Percentiles rank a stretch among this genome's conserved stretches.
Evolutionary conservation across 2,329 filamentous ascomycete species (phyloP).

Genomic region (Volutella citrinella): DNA sequence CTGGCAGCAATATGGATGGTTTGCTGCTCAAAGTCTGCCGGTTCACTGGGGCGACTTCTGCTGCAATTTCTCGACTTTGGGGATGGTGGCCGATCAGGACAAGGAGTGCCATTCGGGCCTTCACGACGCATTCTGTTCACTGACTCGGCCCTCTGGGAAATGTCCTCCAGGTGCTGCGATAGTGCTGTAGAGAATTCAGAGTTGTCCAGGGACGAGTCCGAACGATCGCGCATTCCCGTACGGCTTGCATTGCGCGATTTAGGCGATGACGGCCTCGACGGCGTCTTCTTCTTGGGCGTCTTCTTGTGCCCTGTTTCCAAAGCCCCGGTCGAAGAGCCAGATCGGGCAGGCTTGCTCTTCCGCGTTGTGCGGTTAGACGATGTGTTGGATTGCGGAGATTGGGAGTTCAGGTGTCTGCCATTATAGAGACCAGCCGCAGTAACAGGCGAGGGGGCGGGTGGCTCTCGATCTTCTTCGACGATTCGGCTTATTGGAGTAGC

Average conservation of each 20-base stretch:
- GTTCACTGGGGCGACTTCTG: neutral
- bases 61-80: conserved; percentile 2
- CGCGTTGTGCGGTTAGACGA: conserved; percentile 8
- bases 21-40: neutral
- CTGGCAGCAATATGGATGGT: conserved; percentile 13
- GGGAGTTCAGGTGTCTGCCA: conserved; percentile 1
- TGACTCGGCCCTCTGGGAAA: conserved; percentile 24
- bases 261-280: conserved; percentile 26
- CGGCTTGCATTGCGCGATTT: conserved; percentile 37
- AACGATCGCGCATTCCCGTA: conserved; percentile 8
- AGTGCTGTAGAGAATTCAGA: conserved; percentile 8
- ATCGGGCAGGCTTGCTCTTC: neutral
- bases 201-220: too few relatives aligned
- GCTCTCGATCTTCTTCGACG: too few relatives aligned
- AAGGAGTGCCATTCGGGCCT: neutral
- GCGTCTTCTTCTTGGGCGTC: neutral
- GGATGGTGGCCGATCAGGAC: conserved; percentile 1
- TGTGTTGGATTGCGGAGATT: conserved; percentile 6
- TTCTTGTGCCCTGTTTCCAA: conserved; percentile 1
- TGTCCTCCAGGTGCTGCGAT: conserved; percentile 20
- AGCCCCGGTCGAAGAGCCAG: conserved; percentile 2
- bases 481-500: too few relatives aligned
- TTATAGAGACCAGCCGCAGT: too few relatives aligned
- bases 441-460: too few relatives aligned
- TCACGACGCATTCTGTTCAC: conserved; percentile 4